Percentiles rank a stretch among this genome's conserved stretches.
phyloP scores from a whole-genome alignment of 768 basidiomycete genomes.

The Tulasnella sp. region DNA sequence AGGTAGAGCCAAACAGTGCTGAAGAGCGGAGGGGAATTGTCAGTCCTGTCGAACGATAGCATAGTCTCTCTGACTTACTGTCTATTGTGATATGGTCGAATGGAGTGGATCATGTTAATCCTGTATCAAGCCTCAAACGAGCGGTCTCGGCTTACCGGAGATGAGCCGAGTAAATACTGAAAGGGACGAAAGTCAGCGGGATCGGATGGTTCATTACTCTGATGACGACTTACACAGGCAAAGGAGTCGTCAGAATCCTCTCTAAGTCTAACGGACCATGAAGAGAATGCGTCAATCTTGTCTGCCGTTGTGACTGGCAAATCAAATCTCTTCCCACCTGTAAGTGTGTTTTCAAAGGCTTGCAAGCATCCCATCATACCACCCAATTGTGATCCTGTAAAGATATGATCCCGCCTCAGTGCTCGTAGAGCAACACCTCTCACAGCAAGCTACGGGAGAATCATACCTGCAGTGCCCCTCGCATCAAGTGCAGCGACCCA shows the following conservation, averaged over 20 bases:
- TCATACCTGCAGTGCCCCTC: not conserved
- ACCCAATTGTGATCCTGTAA: not conserved
- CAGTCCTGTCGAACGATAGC: not conserved
- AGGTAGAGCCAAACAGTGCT: constrained; percentile 62
- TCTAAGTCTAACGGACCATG: constrained; percentile 37
- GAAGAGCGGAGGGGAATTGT: not conserved
- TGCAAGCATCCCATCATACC: constrained; percentile 6
- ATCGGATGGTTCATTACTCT: not conserved
- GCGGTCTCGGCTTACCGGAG: constrained; percentile 35
- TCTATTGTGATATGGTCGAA: not conserved
- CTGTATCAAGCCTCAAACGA: not conserved
- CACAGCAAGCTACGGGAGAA: not conserved
- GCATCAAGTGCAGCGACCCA: constrained; percentile 5
- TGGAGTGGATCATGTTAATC: not conserved
- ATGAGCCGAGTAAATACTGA: constrained; percentile 51
- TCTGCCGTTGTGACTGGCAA: not conserved
- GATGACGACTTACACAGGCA: constrained; percentile 45
- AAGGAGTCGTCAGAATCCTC: constrained; percentile 48
- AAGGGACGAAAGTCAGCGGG: not conserved
- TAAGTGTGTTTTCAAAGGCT: constrained; percentile 4
- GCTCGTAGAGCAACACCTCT: no score
- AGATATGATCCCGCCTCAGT: not conserved
- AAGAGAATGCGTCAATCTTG: not conserved
- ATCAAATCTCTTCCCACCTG: not conserved
- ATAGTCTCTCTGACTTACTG: constrained; percentile 17